These are phyloP conservation scores for Diaporthe ampelina DNA, from an alignment of 2,329 filamentous ascomycete species.

Conservation along the genomic window DNA sequence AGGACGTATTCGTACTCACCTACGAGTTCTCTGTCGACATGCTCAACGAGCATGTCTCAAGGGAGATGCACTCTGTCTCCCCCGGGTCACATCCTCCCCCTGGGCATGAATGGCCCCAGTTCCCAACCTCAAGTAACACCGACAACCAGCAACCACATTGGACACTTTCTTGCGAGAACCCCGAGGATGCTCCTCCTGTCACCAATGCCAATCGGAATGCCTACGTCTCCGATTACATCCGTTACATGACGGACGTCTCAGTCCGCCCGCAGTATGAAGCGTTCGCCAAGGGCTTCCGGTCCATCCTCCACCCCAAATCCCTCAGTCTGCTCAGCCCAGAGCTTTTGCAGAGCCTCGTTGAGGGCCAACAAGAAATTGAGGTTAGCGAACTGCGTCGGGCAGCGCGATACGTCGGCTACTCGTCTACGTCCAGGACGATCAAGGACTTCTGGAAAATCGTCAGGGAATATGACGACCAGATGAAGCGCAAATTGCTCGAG, in stretches of 20 bases:
- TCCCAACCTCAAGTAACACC: conserved; percentile 46
- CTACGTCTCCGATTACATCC: conserved; percentile 88
- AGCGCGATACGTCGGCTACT: conserved; percentile 86
- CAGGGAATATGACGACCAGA: conserved; percentile 73
- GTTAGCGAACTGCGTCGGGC: conserved; percentile 78
- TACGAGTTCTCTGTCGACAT: conserved; percentile 84
- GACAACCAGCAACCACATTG: background rate
- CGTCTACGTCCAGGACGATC: conserved; percentile 77
- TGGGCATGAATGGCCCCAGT: conserved; percentile 65
- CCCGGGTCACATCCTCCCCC: conserved; percentile 42
- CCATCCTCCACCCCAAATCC: conserved; percentile 79
- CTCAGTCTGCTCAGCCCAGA: conserved; percentile 79
- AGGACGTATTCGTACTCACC: conserved; percentile 85
- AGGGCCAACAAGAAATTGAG: conserved; percentile 87
- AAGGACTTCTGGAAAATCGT: conserved; percentile 89
- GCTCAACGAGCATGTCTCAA: conserved; percentile 69
- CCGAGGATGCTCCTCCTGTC: conserved; percentile 77
- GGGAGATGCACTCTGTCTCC: conserved; percentile 64
- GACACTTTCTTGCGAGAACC: conserved; percentile 53
- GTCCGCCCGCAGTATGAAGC: conserved; percentile 83
- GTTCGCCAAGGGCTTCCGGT: conserved; percentile 84
- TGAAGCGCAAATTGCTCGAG: conserved; percentile 84
- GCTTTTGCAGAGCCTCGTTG: conserved; percentile 82
- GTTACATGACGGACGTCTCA: conserved; percentile 84
- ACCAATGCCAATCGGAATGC: conserved; percentile 83